Evolutionary conservation across 2,329 filamentous ascomycete genomes (phyloP).

Genomic region (Cytospora paraplurivora): DNA sequence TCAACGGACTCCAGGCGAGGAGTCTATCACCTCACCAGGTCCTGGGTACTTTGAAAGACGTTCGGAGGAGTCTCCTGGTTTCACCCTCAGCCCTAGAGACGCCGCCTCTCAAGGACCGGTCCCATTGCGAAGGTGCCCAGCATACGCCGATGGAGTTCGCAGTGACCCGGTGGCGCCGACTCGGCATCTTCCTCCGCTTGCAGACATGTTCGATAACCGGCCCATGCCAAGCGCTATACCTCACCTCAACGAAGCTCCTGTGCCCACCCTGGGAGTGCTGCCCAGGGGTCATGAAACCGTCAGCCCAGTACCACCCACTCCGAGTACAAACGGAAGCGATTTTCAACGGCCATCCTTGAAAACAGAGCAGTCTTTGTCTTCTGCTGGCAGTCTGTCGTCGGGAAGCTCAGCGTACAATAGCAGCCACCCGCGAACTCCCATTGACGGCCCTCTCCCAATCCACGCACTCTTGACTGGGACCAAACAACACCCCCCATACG

Average conservation of each 20-base stretch:
- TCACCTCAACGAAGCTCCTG: slow-evolving; percentile 27
- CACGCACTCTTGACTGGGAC: slow-evolving; percentile 50
- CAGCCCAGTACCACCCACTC: slow-evolving; percentile 35
- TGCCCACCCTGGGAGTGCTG: slow-evolving; percentile 22
- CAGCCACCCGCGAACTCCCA: slow-evolving; percentile 46
- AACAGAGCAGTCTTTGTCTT: slow-evolving; percentile 52
- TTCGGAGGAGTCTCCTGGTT: slow-evolving; percentile 35
- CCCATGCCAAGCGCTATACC: slow-evolving; percentile 29
- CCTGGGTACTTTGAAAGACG: slow-evolving; percentile 38
- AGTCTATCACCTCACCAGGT: slow-evolving; percentile 46
- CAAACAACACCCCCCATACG: slow-evolving; percentile 29
- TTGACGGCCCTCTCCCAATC: slow-evolving; percentile 56
- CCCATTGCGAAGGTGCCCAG: slow-evolving; percentile 30
- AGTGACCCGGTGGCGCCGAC: slow-evolving; percentile 37
- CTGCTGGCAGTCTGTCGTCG: slow-evolving; percentile 46
- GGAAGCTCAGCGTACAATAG: slow-evolving; percentile 40
- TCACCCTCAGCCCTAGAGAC: slow-evolving; percentile 34
- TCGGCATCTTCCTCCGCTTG: slow-evolving; percentile 49
- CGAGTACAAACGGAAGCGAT: slow-evolving; percentile 35
- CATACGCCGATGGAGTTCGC: slow-evolving; percentile 34
- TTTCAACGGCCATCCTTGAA: slow-evolving; percentile 45
- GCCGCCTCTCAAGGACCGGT: slow-evolving; percentile 32
- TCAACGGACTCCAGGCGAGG: slow-evolving; percentile 45
- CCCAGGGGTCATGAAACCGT: slow-evolving; percentile 27
- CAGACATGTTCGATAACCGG: slow-evolving; percentile 49